phyloP scores from a whole-genome alignment of 345 rosid genomes.

The Turritis glabra region DNA sequence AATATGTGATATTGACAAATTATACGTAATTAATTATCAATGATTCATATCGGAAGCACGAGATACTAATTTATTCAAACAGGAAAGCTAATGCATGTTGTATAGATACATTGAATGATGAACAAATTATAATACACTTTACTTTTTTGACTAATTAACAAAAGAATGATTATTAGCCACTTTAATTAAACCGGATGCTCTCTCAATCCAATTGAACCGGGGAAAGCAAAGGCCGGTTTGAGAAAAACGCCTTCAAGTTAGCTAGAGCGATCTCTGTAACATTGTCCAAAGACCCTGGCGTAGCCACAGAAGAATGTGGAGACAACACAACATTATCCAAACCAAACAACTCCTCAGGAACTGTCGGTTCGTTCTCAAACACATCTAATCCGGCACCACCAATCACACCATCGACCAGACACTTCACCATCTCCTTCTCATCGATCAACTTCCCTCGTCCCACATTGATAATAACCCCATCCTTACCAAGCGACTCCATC shows the following conservation, averaged over 20 bases:
- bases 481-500: slow-evolving; percentile 38
- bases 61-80: not conserved
- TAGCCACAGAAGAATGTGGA: slow-evolving; percentile 55
- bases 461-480: slow-evolving; percentile 36
- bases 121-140: too few species aligned
- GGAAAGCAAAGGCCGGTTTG: slow-evolving; percentile 52
- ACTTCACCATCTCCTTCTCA: slow-evolving; percentile 58
- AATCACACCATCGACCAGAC: slow-evolving; percentile 56
- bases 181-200: slow-evolving; percentile 7
- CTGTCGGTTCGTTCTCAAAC: slow-evolving; percentile 70
- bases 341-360: slow-evolving; percentile 50
- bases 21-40: not conserved
- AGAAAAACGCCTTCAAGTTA: slow-evolving; percentile 71
- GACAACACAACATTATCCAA: slow-evolving; percentile 79
- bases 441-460: slow-evolving; percentile 38
- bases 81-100: not conserved
- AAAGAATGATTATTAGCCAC: not conserved
- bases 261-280: slow-evolving; percentile 43
- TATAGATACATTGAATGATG: too few species aligned
- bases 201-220: slow-evolving; percentile 33
- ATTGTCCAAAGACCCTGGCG: slow-evolving; percentile 52
- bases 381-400: slow-evolving; percentile 87
- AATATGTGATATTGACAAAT: not conserved
- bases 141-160: too few species aligned
- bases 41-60: not conserved